Percentiles rank a stretch among this genome's conserved stretches.
phyloP scores from a whole-genome alignment of 192 early-diverging fungal genomes.

The Mortierella claussenii region DNA sequence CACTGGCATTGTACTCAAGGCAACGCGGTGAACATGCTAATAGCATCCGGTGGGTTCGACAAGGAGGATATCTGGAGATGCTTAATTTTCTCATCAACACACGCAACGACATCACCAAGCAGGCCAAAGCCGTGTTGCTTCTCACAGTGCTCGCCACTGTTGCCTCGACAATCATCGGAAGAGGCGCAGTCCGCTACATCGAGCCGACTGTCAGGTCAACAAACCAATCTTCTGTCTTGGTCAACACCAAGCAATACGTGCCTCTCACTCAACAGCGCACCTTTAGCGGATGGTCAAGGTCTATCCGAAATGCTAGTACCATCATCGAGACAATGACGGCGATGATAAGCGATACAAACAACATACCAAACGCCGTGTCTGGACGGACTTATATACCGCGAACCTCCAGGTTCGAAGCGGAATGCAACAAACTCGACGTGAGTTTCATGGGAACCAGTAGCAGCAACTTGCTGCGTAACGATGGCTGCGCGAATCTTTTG shows the following conservation, averaged over 20 bases:
- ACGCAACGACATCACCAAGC: background rate
- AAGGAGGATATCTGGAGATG: conserved; percentile 22
- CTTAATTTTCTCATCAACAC: background rate
- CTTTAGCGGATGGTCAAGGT: background rate
- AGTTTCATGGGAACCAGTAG: background rate
- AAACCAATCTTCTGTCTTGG: background rate
- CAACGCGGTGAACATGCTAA: conserved; percentile 13
- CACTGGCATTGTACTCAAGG: conserved; percentile 16
- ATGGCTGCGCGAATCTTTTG: background rate
- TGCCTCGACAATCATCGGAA: background rate
- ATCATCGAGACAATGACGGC: background rate
- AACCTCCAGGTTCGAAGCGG: background rate
- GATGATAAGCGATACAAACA: conserved; percentile 4
- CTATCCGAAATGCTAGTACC: background rate
- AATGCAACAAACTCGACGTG: background rate
- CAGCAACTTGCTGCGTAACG: background rate
- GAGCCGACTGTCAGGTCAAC: background rate
- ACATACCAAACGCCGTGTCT: background rate
- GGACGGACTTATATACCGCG: background rate
- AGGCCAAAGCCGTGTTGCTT: background rate
- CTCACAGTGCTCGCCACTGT: background rate
- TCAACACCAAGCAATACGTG: background rate
- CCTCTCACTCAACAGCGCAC: no score
- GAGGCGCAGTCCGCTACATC: conserved; percentile 6
- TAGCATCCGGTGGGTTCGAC: conserved; percentile 23